These are phyloP conservation scores for Penicillium sp. DNA, from an alignment of 2,329 filamentous ascomycete genomes.

Conservation along the genomic window DNA sequence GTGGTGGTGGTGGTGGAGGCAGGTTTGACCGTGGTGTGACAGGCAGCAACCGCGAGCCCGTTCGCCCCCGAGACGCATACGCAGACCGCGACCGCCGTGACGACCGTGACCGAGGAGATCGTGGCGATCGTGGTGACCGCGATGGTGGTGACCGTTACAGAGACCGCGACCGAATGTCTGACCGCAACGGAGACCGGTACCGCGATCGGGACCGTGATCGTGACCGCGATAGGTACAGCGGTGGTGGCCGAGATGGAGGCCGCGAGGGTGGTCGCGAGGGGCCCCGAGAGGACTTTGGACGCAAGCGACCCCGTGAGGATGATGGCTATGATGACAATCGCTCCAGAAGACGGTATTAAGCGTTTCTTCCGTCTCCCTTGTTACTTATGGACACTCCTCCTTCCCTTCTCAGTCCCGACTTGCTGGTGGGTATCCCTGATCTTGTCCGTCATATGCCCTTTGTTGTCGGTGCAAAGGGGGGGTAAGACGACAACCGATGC, in stretches of 20 bases:
- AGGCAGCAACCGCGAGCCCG: slow-evolving; percentile 82
- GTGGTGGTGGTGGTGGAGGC: slow-evolving; percentile 42
- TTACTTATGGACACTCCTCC: slow-evolving; percentile 20
- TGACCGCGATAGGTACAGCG: slow-evolving; percentile 46
- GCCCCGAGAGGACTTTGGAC: slow-evolving; percentile 45
- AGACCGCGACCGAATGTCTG: slow-evolving; percentile 56
- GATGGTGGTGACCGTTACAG: slow-evolving; percentile 55
- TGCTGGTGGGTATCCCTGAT: slow-evolving; percentile 51
- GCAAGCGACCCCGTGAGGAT: slow-evolving; percentile 74
- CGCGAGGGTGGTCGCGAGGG: too few relatives aligned
- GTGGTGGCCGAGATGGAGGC: slow-evolving; percentile 53
- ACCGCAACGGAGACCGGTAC: slow-evolving; percentile 40
- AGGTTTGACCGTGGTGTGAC: slow-evolving; percentile 61
- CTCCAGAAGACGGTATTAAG: slow-evolving; percentile 63
- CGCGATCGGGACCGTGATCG: slow-evolving; percentile 54
- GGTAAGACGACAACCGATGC: slow-evolving; percentile 39
- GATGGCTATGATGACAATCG: slow-evolving; percentile 76
- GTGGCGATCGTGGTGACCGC: slow-evolving; percentile 41
- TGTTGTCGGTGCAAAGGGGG: slow-evolving; percentile 39
- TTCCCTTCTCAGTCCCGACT: slow-evolving; percentile 36
- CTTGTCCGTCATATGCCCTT: slow-evolving; percentile 33
- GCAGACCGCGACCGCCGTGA: slow-evolving; percentile 50
- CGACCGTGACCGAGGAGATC: slow-evolving; percentile 54
- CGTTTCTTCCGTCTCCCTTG: slow-evolving; percentile 5
- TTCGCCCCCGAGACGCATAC: slow-evolving; percentile 69